phyloP scores from a whole-genome alignment of 2,329 filamentous ascomycete genomes.

The Phyllachora maydis region DNA sequence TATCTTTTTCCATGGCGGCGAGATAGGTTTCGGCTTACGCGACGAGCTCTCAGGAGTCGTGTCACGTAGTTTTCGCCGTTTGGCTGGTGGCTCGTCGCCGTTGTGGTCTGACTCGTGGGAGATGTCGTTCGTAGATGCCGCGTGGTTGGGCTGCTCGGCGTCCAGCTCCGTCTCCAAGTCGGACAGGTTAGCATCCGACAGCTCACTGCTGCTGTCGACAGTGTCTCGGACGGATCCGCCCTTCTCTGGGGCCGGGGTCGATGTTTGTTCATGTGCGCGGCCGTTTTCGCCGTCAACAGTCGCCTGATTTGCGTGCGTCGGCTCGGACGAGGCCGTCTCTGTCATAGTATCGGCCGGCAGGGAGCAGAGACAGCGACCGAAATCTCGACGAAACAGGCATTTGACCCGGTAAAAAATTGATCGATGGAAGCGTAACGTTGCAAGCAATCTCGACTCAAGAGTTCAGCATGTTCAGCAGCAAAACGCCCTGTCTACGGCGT shows the following conservation, averaged over 20 bases:
- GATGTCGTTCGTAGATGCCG: conserved; percentile 3
- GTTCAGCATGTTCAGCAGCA: conserved; percentile 34
- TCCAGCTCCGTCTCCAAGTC: background rate
- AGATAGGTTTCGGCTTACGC: conserved; percentile 32
- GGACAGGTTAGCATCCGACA: conserved; percentile 1
- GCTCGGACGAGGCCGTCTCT: conserved; percentile 35
- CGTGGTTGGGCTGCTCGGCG: conserved; percentile 4
- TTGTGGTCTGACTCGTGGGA: conserved; percentile 6
- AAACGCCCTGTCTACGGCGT: conserved; percentile 22
- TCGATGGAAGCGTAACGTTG: conserved; percentile 28
- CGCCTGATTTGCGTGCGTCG: conserved; percentile 16
- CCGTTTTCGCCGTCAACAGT: conserved; percentile 6
- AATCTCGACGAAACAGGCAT: conserved; percentile 36
- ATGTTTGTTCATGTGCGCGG: conserved; percentile 5
- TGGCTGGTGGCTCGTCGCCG: conserved; percentile 30
- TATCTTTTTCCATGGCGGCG: conserved; percentile 85
- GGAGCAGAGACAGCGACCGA: conserved; percentile 23
- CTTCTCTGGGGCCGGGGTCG: conserved; percentile 2
- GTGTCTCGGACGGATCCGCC: conserved; percentile 3
- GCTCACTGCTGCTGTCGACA: no score
- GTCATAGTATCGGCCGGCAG: conserved; percentile 29
- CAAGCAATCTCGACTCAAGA: conserved; percentile 21
- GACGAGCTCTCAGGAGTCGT: conserved; percentile 13
- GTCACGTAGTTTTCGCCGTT: conserved; percentile 42
- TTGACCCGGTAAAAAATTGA: conserved; percentile 30